Evolutionary conservation across 2,329 filamentous ascomycete species (phyloP).

Genomic region (Aspergillus texensis): DNA sequence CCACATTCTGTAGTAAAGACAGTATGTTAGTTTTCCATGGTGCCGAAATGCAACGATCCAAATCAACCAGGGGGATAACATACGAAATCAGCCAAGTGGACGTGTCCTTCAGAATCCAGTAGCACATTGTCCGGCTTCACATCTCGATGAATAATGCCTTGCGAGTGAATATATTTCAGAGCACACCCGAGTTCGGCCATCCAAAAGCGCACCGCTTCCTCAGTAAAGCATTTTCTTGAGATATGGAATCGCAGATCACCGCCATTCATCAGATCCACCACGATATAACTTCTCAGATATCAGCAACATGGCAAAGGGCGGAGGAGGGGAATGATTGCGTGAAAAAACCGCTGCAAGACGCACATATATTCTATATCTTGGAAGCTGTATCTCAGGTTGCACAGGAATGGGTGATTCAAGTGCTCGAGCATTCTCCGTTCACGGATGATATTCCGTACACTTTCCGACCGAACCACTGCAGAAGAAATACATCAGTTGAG

Average conservation of each 20-base stretch:
- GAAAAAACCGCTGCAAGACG: conserved; percentile 34
- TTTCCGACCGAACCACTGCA: conserved; percentile 92
- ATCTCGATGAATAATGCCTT: conserved; percentile 88
- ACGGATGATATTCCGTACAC: conserved; percentile 95
- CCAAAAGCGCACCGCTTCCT: conserved; percentile 96
- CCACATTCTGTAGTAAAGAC: conserved; percentile 72
- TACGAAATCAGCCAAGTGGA: conserved; percentile 97
- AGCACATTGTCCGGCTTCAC: conserved; percentile 92
- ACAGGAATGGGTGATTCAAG: conserved; percentile 95
- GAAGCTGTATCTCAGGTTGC: conserved; percentile 97
- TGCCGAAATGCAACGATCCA: neutral
- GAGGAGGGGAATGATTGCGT: neutral
- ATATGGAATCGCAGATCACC: conserved; percentile 97
- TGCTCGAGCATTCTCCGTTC: conserved; percentile 98
- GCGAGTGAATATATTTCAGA: conserved; percentile 79
- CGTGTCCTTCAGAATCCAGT: conserved; percentile 85
- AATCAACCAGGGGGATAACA: conserved; percentile 36
- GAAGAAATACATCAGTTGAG: conserved; percentile 31
- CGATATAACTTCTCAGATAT: conserved; percentile 69
- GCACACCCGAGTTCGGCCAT: conserved; percentile 93
- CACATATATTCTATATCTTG: conserved; percentile 99
- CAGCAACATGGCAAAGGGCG: conserved; percentile 21
- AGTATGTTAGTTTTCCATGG: conserved; percentile 13
- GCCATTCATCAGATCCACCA: conserved; percentile 97
- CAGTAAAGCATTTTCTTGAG: conserved; percentile 94